Evolutionary conservation across 2,329 filamentous ascomycete species (phyloP), one percentile per base, ranked within the genome.

Genomic region (Phyllosticta paracitricarpa): DNA sequence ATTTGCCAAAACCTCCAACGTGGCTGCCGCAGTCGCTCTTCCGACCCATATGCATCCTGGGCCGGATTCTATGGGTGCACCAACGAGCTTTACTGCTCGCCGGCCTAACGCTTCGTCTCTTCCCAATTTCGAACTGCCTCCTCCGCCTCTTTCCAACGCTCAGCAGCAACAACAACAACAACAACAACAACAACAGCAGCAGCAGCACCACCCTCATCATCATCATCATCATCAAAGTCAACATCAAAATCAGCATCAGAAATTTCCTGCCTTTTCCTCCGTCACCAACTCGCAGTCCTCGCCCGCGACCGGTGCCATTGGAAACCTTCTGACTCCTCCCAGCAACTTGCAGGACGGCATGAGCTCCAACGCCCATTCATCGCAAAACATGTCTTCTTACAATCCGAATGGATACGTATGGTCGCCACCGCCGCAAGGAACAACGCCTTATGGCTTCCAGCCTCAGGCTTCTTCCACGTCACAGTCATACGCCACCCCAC

Each of bases 31-130:
- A 68, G 81, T 84, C 70, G 78, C 82, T 68, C 81, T 80, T 69
- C 79, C 81, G 71, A 76, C 80, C 71, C 82, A 81, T 72, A 87
- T 86, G 83, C 81, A 83, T 76, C 77, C 82, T 72, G 79, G 80
- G 71, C 75, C 83, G 70, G 83, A 86, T 73, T 77, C 78, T 72
- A 81, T 86, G 77, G 80, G 80, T 73, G 78, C 80, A 68, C 80
- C 82, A 68, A 79, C 82, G 71, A 88, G 87, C 77, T 85, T 91
- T 72, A 84, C 86, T 67, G 81, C 86, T 73, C 83, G 88, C 69
- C 84, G 88, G 73, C 83, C 85, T 70, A 87, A 87, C 69, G 84
- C 87, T 64, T 84, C 83, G 62, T 82, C 82, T 67, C 81, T 91
- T 64, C 87, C 87, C 62, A 82, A 76, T 66, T 89, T 89, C 70